Percentiles rank a stretch among this genome's conserved stretches.
Evolutionary conservation across 495 filamentous ascomycete species (phyloP).

Genomic region (Talaromyces liani): DNA sequence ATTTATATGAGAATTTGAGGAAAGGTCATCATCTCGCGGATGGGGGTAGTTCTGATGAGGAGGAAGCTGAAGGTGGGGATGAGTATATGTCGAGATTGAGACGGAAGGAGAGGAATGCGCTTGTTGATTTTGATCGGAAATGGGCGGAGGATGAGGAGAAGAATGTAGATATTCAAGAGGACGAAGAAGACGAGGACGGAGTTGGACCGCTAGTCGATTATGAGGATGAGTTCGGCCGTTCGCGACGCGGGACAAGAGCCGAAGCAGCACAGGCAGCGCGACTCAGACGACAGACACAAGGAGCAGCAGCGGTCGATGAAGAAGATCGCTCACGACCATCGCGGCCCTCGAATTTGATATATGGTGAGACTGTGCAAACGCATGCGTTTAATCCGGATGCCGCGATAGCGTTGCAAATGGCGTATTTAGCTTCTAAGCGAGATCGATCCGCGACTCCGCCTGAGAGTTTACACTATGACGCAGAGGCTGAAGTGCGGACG

Average conservation of each 20-base stretch:
- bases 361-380: constrained; percentile 73
- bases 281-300: constrained; percentile 30
- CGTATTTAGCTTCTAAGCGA: constrained; percentile 59
- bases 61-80: constrained; percentile 38
- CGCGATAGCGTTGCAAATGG: constrained; percentile 55
- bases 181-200: constrained; percentile 30
- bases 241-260: constrained; percentile 55
- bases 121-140: constrained; percentile 92
- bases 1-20: constrained; percentile 78
- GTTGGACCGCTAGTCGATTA: constrained; percentile 66
- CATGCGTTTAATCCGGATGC: constrained; percentile 71
- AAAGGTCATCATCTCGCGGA: constrained; percentile 48
- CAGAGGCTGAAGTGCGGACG: constrained; percentile 67
- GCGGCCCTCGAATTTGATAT: constrained; percentile 65
- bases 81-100: constrained; percentile 28
- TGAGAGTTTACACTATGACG: constrained; percentile 75
- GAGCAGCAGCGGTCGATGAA: constrained; percentile 33
- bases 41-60: constrained; percentile 21
- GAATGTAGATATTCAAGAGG: constrained; percentile 21
- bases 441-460: constrained; percentile 74
- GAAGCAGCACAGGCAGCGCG: constrained; percentile 52
- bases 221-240: constrained; percentile 83
- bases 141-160: constrained; percentile 64
- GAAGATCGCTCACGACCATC: constrained; percentile 49
- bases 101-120: constrained; percentile 39